phyloP scores from a whole-genome alignment of 2,329 filamentous ascomycete genomes.

The Coniochaeta sp. region DNA sequence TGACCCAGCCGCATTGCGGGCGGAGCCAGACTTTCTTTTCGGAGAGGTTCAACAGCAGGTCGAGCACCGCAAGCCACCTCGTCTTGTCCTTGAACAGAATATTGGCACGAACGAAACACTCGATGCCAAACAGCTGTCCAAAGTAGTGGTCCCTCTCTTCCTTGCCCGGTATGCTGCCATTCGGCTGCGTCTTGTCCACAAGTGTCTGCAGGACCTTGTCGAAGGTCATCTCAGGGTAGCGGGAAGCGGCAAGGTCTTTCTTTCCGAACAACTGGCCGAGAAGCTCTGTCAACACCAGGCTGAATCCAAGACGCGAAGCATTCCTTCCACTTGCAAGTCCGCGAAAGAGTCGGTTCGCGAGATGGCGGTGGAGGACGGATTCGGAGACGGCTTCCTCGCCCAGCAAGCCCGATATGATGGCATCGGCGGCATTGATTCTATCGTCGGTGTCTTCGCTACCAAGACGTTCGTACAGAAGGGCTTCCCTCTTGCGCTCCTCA shows the following conservation, averaged over 20 bases:
- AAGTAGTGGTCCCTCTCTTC: constrained; percentile 83
- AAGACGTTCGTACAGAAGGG: constrained; percentile 52
- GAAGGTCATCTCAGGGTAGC: constrained; percentile 48
- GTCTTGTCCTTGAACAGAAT: constrained; percentile 57
- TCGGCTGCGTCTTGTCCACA: constrained; percentile 46
- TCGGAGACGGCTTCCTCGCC: constrained; percentile 42
- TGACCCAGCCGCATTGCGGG: constrained; percentile 77
- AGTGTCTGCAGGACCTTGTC: constrained; percentile 46
- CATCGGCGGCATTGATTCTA: constrained; percentile 51
- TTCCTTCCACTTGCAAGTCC: constrained; percentile 88
- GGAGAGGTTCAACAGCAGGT: constrained; percentile 65
- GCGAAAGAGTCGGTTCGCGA: constrained; percentile 67
- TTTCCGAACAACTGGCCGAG: constrained; percentile 61
- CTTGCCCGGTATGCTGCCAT: constrained; percentile 52
- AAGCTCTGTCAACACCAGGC: constrained; percentile 78
- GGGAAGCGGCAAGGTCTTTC: constrained; percentile 33
- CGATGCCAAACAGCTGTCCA: constrained; percentile 79
- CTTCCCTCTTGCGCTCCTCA: constrained; percentile 51
- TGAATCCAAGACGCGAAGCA: constrained; percentile 82
- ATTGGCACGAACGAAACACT: constrained; percentile 75
- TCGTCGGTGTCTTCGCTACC: constrained; percentile 51
- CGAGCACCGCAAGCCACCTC: constrained; percentile 62
- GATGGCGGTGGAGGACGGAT: constrained; percentile 47
- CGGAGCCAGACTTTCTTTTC: constrained; percentile 83
- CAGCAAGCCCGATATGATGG: constrained; percentile 49